phyloP scores from a whole-genome alignment of 129 eudicot genomes.

The Mikania micrantha region DNA sequence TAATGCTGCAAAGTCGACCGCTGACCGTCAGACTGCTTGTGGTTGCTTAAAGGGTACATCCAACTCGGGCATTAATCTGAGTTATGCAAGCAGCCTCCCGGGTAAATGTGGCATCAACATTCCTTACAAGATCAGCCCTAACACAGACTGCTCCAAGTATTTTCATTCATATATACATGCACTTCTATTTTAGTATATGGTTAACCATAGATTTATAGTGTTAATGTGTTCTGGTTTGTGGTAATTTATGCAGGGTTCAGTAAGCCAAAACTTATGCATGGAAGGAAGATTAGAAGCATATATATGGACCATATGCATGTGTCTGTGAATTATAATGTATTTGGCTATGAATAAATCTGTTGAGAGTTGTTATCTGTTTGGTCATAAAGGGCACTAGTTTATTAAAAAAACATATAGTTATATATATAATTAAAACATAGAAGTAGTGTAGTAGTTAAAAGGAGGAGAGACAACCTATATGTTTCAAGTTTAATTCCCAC shows the following conservation, averaged over 20 bases:
- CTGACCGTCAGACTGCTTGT: constrained; percentile 27
- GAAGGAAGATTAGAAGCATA: not conserved
- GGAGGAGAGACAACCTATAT: too few relatives aligned
- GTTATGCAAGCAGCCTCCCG: constrained; percentile 25
- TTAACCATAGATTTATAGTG: not conserved
- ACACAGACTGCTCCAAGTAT: constrained; percentile 41
- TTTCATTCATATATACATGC: not conserved
- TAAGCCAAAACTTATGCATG: constrained; percentile 3
- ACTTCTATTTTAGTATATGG: too few relatives aligned
- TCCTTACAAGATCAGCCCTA: constrained; percentile 31
- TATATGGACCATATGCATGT: not conserved
- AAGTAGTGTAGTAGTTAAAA: too few relatives aligned
- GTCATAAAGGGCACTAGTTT: not conserved
- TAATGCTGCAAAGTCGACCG: too few relatives aligned
- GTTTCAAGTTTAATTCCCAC: too few relatives aligned
- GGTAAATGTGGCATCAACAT: constrained; percentile 10
- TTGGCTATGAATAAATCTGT: not conserved
- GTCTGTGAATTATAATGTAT: not conserved
- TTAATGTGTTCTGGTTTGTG: too few relatives aligned
- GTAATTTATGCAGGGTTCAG: not conserved
- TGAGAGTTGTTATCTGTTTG: not conserved
- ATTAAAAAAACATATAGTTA: too few relatives aligned
- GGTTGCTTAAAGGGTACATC: constrained; percentile 23
- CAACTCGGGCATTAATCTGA: not conserved
- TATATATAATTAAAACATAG: too few relatives aligned